A percentile compares a stretch with the other conserved stretches of the same genome.
These are phyloP conservation scores for Fusarium anguioides DNA, from an alignment of 2,329 filamentous ascomycete genomes.

Conservation along the genomic window DNA sequence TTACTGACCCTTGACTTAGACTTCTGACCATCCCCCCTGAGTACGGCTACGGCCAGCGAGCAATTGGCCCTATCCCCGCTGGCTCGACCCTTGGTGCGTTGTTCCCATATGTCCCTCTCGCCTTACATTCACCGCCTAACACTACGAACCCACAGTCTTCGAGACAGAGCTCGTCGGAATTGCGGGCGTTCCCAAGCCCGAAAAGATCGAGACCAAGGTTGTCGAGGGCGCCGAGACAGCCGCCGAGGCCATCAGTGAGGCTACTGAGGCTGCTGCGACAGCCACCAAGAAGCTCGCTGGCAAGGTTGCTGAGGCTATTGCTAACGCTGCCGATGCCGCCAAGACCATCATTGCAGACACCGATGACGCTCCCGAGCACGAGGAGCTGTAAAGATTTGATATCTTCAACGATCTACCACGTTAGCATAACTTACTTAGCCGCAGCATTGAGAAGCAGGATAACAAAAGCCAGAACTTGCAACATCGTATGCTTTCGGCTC, in stretches of 20 bases:
- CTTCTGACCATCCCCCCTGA: slow-evolving; percentile 90
- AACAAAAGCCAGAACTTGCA: not conserved
- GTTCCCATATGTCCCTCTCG: slow-evolving; percentile 17
- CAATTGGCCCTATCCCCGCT: slow-evolving; percentile 84
- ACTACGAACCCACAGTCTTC: slow-evolving; percentile 69
- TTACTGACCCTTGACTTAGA: slow-evolving; percentile 52
- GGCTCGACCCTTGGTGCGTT: slow-evolving; percentile 78
- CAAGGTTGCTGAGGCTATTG: slow-evolving; percentile 59
- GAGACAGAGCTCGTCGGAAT: slow-evolving; percentile 92
- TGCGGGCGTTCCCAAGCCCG: slow-evolving; percentile 69
- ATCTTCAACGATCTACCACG: slow-evolving; percentile 16
- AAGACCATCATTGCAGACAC: slow-evolving; percentile 65
- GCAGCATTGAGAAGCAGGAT: slow-evolving; percentile 11
- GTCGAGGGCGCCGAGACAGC: slow-evolving; percentile 43
- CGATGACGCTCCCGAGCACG: slow-evolving; percentile 67
- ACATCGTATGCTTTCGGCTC: slow-evolving; percentile 11
- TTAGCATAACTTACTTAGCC: slow-evolving; percentile 16
- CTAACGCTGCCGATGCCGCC: slow-evolving; percentile 62
- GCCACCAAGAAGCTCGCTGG: slow-evolving; percentile 54
- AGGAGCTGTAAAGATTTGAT: slow-evolving; percentile 62
- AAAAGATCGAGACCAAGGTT: slow-evolving; percentile 50
- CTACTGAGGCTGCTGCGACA: slow-evolving; percentile 51
- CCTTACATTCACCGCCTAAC: slow-evolving; percentile 27
- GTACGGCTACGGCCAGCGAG: slow-evolving; percentile 81
- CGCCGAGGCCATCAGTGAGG: slow-evolving; percentile 50